Base-by-base conservation (phyloP, 768 basidiomycete species). In the Mycena kentingensis region DNA sequence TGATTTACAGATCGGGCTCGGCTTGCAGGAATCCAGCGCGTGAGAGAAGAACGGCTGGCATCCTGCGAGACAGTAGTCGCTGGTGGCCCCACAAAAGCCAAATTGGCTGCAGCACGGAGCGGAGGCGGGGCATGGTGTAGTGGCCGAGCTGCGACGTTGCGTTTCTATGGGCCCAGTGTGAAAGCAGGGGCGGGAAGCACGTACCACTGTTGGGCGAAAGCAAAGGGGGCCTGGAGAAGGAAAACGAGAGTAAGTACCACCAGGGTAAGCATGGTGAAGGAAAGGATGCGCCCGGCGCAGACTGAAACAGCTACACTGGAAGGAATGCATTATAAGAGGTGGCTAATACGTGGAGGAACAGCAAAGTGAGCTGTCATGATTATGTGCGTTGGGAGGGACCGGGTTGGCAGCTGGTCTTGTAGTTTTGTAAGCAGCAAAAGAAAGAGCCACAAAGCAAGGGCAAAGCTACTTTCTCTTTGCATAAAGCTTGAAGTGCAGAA, bases 41-140 rank as follows among this genome's bases (percentile, higher is more conserved):
- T 83, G 60, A 4, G 91, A 93, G 36, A 74, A 69, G 25, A 90
- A 74, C 19, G 91, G 89, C 62, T 93, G 82, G 72, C 92, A 93
- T 21, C 91, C 92, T 42, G 87, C 88, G 29, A 90, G 72, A 63
- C 90, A 93, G 66, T 83, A 93, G 83, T 90, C 57, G 19, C 65
- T 61, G 36, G 65, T 75, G 25, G 63, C 68, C 19, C 79, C 78
- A 54, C 80, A 81, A 58, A 75, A 81, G 7, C 80, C 79, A 55
- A 69, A 81, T 74, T 80, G 76, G 15, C 78, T 80, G 65, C 79
- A 80, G 59, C 80, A 81, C 10, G 80, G 79, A 25, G 73, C 71
- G n/a, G 70, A 65, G 13, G 69, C 55, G 16, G 77, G 71, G 60
- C 80, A 80, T 16, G 69, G 74, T 15, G 65, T 64, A 16, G 74